These are phyloP conservation scores for Quercus gilva DNA, from an alignment of 306 rosid genomes.

Conservation along the genomic window DNA sequence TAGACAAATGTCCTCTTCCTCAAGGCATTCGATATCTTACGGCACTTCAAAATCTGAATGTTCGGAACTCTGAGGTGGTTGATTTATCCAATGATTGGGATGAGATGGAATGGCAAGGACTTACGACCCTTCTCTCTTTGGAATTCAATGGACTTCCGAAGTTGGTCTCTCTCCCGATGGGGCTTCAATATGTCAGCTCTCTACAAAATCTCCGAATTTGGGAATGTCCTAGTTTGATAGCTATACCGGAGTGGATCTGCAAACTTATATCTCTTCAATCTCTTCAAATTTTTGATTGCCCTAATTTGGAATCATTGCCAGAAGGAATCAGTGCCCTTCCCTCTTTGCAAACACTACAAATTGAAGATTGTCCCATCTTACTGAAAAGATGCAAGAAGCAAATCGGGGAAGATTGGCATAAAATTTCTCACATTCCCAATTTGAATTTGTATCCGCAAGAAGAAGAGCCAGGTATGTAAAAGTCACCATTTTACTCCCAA, in stretches of 20 bases:
- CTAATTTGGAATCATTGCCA: no score
- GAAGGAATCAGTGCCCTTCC: no score
- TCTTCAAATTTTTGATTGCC: fast-evolving
- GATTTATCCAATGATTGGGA: background rate
- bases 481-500: no score
- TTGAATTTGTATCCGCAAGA: no score
- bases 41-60: fast-evolving
- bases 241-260: background rate
- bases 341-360: no score
- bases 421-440: no score
- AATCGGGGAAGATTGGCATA: no score
- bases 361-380: no score
- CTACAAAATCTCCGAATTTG: fast-evolving
- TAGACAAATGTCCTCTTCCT: background rate
- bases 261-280: background rate
- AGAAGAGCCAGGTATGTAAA: no score
- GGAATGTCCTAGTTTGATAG: background rate
- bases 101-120: background rate
- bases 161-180: background rate
- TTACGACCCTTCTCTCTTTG: background rate
- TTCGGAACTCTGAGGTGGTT: fast-evolving
- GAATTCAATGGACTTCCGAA: fast-evolving
- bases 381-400: no score
- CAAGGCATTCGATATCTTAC: slow-evolving; percentile 2
- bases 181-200: slow-evolving; percentile 1